These are phyloP conservation scores for Pseudomicrostroma phylloplanum DNA, from an alignment of 1,284 basidiomycete genomes.

Conservation along the genomic window DNA sequence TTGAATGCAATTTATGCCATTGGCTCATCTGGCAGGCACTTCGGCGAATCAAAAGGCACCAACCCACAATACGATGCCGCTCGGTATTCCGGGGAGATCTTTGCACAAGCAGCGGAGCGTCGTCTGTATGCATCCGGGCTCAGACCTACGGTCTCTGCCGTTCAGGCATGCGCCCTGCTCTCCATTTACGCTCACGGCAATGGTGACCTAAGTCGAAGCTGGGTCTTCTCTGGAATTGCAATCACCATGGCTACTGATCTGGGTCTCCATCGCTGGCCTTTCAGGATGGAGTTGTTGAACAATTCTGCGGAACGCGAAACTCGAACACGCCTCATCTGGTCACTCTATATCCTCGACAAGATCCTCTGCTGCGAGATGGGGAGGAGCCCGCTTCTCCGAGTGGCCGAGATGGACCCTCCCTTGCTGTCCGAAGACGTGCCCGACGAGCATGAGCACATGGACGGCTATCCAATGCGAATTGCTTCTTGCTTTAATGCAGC, in stretches of 20 bases:
- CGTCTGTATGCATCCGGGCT: constrained; percentile 31
- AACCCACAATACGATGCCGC: constrained; percentile 6
- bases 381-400: constrained; percentile 51
- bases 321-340: constrained; percentile 53
- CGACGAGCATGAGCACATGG: constrained; percentile 54
- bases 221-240: constrained; percentile 51
- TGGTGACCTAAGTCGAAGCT: constrained; percentile 52
- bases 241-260: constrained; percentile 53
- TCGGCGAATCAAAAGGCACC: neutral
- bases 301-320: constrained; percentile 45
- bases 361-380: constrained; percentile 53
- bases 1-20: constrained; percentile 38
- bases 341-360: constrained; percentile 53
- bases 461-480: constrained; percentile 34
- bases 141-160: constrained; percentile 31
- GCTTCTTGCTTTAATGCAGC: constrained; percentile 35
- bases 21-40: constrained; percentile 23
- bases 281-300: constrained; percentile 32
- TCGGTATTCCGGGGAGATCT: constrained; percentile 14
- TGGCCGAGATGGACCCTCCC: constrained; percentile 51
- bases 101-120: constrained; percentile 27
- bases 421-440: constrained; percentile 51
- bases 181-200: constrained; percentile 53
- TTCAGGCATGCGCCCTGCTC: constrained; percentile 52
- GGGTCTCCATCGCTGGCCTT: constrained; percentile 50